Percentiles rank a stretch among this genome's conserved stretches.
Conservation (phyloP, 768 basidiomycete species). For the Lactifluus subvellereus region DNA sequence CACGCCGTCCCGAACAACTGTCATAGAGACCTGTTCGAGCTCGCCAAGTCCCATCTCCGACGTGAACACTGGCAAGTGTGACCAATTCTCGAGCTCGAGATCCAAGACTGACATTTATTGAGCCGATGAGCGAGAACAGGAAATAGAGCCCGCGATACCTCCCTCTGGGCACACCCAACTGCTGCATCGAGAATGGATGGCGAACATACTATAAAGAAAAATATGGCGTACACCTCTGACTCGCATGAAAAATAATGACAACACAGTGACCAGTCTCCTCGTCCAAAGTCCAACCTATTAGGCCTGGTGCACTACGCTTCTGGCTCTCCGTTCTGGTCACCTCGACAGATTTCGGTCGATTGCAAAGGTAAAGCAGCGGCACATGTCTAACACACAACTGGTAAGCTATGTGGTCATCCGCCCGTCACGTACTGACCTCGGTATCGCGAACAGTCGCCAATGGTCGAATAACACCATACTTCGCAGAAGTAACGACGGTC, state of each 20-base stretch:
- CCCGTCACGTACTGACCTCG: neutral
- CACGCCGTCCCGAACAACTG: no score
- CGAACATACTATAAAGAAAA: neutral
- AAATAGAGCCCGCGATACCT: no score
- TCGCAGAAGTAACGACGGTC: conserved; percentile 2
- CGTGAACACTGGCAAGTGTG: no score
- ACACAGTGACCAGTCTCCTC: neutral
- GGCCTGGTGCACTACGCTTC: neutral
- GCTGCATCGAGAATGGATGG: neutral
- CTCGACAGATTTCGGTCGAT: neutral
- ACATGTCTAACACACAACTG: neutral
- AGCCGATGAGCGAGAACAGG: no score
- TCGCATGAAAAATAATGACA: neutral
- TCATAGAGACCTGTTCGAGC: no score
- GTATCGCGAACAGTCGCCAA: neutral
- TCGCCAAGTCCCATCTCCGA: no score
- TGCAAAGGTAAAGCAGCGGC: neutral
- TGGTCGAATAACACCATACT: conserved; percentile 8
- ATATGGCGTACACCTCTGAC: neutral
- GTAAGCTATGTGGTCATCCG: neutral
- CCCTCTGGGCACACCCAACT: neutral
- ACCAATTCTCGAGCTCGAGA: no score
- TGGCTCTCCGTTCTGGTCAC: neutral
- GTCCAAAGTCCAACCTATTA: neutral
- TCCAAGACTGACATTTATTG: no score